phyloP scores from a whole-genome alignment of 129 eudicot genomes.

The Heracleum sosnowskyi region DNA sequence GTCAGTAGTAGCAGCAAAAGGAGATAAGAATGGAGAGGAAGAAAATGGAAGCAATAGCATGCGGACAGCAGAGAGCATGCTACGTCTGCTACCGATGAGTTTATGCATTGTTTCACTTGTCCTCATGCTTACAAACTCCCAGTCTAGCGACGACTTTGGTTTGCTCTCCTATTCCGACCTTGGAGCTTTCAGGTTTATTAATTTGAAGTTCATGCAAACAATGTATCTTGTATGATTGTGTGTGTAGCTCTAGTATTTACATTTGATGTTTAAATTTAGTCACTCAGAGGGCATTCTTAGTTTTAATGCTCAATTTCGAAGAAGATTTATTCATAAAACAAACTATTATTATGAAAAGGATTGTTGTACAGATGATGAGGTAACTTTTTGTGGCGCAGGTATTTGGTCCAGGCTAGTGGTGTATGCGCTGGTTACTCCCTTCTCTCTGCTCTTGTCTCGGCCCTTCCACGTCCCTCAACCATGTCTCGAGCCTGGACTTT shows the following conservation, averaged over 20 bases:
- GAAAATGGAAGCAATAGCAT: slow-evolving; percentile 23
- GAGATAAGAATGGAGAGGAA: slow-evolving; percentile 18
- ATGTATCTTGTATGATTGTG: slow-evolving; percentile 13
- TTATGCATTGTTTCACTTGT: slow-evolving; percentile 66
- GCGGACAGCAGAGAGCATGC: slow-evolving; percentile 51
- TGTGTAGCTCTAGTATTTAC: too few species aligned
- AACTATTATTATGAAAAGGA: background rate
- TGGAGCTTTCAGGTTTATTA: slow-evolving; percentile 65
- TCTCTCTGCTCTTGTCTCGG: slow-evolving; percentile 67
- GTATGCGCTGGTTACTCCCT: slow-evolving; percentile 93
- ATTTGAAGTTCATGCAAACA: background rate
- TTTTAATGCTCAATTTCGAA: background rate
- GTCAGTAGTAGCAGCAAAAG: background rate
- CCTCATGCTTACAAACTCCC: slow-evolving; percentile 66
- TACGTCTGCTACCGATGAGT: slow-evolving; percentile 64
- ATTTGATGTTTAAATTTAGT: background rate
- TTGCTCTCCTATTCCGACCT: slow-evolving; percentile 64
- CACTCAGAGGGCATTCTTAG: background rate
- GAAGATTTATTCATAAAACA: background rate
- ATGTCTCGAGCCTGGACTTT: slow-evolving; percentile 88
- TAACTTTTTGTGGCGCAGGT: slow-evolving; percentile 30
- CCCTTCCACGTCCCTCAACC: slow-evolving; percentile 80
- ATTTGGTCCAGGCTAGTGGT: slow-evolving; percentile 84
- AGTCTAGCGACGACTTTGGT: slow-evolving; percentile 60
- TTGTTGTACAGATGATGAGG: background rate